Base-by-base conservation (phyloP, 169 alveolate species). In the Eimeria praecox region DNA sequence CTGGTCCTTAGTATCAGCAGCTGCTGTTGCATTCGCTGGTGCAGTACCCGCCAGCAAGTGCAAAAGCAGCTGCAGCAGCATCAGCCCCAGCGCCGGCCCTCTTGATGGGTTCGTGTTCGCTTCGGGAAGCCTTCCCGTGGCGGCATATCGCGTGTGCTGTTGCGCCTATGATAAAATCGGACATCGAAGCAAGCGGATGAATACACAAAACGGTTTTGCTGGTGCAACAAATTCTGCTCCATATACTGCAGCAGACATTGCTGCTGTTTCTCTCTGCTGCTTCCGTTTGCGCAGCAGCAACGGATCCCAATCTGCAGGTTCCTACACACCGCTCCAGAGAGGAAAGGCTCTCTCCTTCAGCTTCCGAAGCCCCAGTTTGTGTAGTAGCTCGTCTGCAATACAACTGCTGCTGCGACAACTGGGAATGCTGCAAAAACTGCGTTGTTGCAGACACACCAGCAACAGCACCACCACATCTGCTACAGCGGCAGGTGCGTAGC, bases 221-320 rank as follows among this genome's bases (percentile, higher is more conserved):
- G 27, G 66, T 46, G 88, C 88, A 77, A 42, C 52, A 77, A 44
- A 77, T 38, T 42, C 75, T 46, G 69, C 54, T 49, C 52, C 91
- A 49, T 52, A 49, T 83, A 46, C 69, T 46, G 66, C 10, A 24
- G 89, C 44, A 80, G 89, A 12, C 82, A 77, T 52, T 83, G 75
- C 75, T 83, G 91, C 91, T 54, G 33, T 54, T 46, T 73, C 91
- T 35, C 27, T 52, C 91, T 56, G 73, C 54, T 83, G 73, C 46
- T 83, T 46, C 91, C 3, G 73, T 35, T 22, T 52, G n/a, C 54
- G 73, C 91, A 35, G 91, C 75, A 83, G 91, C 91, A 83, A n/a
- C 91, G 27, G 64, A 83, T 35, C 20, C 64, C 73, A 35, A 30
- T 46, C 91, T 83, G 44, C 88, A 75, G 27, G 38, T 42, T 46